Evolutionary conservation across 805 yeast genomes (phyloP).

Genomic region (Spathaspora hagerdaliae): DNA sequence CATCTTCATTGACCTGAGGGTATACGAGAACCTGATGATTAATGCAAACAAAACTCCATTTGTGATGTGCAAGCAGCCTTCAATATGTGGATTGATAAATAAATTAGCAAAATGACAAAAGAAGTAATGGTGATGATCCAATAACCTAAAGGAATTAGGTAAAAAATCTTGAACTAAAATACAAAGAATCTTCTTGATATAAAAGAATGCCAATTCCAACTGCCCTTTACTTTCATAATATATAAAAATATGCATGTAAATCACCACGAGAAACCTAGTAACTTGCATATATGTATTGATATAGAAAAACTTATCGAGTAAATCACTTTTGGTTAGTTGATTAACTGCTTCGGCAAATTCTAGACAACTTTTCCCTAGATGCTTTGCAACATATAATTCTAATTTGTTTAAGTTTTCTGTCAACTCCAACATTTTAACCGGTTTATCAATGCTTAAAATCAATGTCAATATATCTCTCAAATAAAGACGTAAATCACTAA

Average conservation of each 20-base stretch:
- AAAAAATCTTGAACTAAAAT: slow-evolving; percentile 25
- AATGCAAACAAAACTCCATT: slow-evolving; percentile 25
- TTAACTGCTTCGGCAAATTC: slow-evolving; percentile 2
- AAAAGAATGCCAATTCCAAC: slow-evolving; percentile 29
- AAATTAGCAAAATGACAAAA: slow-evolving; percentile 29
- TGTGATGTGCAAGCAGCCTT: slow-evolving; percentile 24
- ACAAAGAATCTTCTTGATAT: slow-evolving; percentile 29
- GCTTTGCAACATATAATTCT: slow-evolving; percentile 25
- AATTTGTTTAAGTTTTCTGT: slow-evolving; percentile 28
- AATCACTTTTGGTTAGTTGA: neutral
- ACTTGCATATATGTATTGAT: slow-evolving; percentile 1
- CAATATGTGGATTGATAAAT: slow-evolving; percentile 33
- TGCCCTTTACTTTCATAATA: slow-evolving; percentile 29
- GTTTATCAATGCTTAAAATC: slow-evolving; percentile 36
- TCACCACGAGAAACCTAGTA: slow-evolving; percentile 29
- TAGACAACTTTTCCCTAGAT: neutral
- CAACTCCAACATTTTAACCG: slow-evolving; percentile 34
- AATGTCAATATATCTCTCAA: slow-evolving; percentile 30
- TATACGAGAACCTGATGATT: slow-evolving; percentile 23
- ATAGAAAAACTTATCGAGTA: neutral
- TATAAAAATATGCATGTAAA: slow-evolving; percentile 38
- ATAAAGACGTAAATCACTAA: slow-evolving; percentile 22
- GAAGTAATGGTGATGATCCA: slow-evolving; percentile 18
- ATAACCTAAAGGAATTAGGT: slow-evolving; percentile 27
- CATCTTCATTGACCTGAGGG: slow-evolving; percentile 17